Evolutionary conservation across 345 rosid species (phyloP).

Genomic region (Clausena lansium): DNA sequence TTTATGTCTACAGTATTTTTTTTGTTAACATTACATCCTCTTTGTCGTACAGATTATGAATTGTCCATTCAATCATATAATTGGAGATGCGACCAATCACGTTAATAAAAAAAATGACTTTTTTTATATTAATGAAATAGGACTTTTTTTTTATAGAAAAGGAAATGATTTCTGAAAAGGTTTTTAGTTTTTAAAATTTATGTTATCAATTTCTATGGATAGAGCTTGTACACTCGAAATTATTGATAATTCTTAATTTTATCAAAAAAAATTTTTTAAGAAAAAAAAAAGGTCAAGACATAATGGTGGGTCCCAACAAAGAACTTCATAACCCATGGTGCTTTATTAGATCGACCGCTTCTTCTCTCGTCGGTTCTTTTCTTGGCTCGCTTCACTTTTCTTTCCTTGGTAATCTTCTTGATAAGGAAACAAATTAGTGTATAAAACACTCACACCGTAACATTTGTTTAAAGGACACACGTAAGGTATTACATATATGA

Average conservation of each 20-base stretch:
- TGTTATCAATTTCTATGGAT: no score
- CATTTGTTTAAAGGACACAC: neutral
- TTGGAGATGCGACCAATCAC: neutral
- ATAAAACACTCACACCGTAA: neutral
- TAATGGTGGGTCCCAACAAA: conserved; percentile 21
- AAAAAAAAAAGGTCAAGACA: neutral
- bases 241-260: no score
- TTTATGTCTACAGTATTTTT: neutral
- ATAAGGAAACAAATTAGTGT: neutral
- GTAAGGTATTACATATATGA: neutral
- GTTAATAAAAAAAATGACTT: neutral
- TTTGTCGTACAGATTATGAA: neutral
- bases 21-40: neutral
- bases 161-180: no score
- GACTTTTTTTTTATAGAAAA: neutral
- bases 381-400: neutral
- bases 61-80: neutral
- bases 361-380: neutral
- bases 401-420: neutral
- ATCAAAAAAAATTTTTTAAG: no score
- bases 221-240: no score
- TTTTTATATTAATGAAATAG: no score
- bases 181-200: no score
- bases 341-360: conserved; percentile 6
- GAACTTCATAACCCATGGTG: conserved; percentile 7